Evolutionary conservation across 2,329 filamentous ascomycete genomes (phyloP).

Genomic region (Neofusicoccum sp.): DNA sequence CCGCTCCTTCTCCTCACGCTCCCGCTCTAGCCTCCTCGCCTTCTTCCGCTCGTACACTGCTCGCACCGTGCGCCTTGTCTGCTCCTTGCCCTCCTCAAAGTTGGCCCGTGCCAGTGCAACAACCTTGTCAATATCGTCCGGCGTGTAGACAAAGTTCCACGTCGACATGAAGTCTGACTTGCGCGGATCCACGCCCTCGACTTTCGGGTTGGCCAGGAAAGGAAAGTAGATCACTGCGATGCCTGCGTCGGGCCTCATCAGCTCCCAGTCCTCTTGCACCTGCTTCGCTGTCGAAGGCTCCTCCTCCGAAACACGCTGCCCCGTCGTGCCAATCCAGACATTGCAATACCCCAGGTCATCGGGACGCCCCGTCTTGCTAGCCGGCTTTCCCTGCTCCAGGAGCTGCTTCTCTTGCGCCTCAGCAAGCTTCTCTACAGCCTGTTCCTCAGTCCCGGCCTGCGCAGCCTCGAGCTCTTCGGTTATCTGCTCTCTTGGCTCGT

Average conservation of each 20-base stretch:
- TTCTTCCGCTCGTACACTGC: conserved; percentile 95
- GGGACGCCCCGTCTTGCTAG: conserved; percentile 37
- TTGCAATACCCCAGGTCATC: conserved; percentile 83
- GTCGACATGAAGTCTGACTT: conserved; percentile 86
- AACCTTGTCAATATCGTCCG: conserved; percentile 84
- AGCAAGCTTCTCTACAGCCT: conserved; percentile 66
- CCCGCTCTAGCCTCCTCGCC: conserved; percentile 60
- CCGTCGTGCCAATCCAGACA: conserved; percentile 86
- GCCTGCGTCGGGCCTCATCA: conserved; percentile 77
- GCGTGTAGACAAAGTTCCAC: conserved; percentile 97
- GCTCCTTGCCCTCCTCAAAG: conserved; percentile 78
- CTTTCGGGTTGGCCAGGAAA: conserved; percentile 78
- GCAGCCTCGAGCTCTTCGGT: conserved; percentile 69
- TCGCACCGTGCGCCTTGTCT: conserved; percentile 75
- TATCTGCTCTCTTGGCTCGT: conserved; percentile 61
- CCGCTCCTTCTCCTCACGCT: conserved; percentile 45
- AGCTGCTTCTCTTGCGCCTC: conserved; percentile 51
- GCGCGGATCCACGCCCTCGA: conserved; percentile 80
- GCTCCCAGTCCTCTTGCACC: conserved; percentile 64
- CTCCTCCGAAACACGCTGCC: conserved; percentile 65
- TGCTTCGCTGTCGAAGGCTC: conserved; percentile 58
- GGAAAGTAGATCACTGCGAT: conserved; percentile 91
- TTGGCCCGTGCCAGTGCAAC: conserved; percentile 83
- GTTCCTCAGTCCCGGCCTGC: conserved; percentile 60
- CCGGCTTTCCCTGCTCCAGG: conserved; percentile 28